Evolutionary conservation across 768 basidiomycete species (phyloP).

Genomic region (Macrolepiota fuliginosa): DNA sequence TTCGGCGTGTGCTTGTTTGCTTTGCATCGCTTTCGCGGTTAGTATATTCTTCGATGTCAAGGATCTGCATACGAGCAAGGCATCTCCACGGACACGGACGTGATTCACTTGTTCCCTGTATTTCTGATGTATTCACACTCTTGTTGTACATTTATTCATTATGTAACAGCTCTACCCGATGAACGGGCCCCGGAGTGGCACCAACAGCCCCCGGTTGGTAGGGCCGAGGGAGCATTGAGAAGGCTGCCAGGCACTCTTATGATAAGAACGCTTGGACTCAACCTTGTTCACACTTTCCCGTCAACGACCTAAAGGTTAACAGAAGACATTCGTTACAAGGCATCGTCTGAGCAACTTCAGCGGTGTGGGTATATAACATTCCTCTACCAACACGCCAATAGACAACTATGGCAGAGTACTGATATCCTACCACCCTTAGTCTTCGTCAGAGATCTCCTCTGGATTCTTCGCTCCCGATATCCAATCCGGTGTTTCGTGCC

Average conservation of each 20-base stretch:
- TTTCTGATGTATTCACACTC: background rate
- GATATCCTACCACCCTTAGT: background rate
- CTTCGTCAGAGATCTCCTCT: background rate
- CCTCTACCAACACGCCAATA: too few relatives aligned
- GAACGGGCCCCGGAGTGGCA: background rate
- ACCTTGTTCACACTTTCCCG: too few relatives aligned
- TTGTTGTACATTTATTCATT: background rate
- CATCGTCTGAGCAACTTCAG: too few relatives aligned
- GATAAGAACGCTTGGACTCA: too few relatives aligned
- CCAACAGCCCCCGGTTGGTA: background rate
- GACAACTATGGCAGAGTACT: too few relatives aligned
- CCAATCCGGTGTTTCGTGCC: background rate
- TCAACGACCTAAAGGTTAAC: too few relatives aligned
- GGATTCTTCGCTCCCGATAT: background rate
- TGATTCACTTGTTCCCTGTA: background rate
- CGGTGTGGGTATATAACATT: too few relatives aligned
- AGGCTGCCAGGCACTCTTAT: too few relatives aligned
- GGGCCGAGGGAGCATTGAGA: too few relatives aligned
- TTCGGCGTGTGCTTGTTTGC: constrained; percentile 57
- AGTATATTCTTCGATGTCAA: constrained; percentile 66
- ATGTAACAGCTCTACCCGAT: background rate
- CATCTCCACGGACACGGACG: constrained; percentile 55
- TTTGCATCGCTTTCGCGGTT: constrained; percentile 52
- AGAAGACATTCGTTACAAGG: too few relatives aligned
- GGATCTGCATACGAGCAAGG: constrained; percentile 58